Conservation (phyloP, 1,284 basidiomycete genomes). For the Austroboletus olivaceoglutinosus region DNA sequence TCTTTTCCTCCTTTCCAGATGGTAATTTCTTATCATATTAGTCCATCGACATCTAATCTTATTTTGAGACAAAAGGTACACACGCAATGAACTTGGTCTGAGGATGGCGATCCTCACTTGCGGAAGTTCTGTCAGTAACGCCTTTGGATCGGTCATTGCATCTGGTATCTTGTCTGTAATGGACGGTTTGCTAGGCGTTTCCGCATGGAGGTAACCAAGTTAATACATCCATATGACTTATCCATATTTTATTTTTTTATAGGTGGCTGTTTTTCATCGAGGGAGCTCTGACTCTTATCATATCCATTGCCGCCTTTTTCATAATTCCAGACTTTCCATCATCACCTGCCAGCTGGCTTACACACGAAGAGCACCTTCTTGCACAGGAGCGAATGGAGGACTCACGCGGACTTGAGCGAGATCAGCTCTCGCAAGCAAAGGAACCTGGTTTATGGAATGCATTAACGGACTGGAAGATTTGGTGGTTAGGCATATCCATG, state of each 20-base stretch:
- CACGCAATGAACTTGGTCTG: conserved; percentile 54
- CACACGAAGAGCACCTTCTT: conserved; percentile 48
- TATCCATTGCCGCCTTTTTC: conserved; percentile 46
- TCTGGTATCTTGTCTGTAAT: conserved; percentile 68
- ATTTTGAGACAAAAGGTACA: conserved; percentile 12
- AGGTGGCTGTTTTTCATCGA: conserved; percentile 34
- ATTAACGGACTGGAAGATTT: conserved; percentile 55
- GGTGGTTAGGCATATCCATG: conserved; percentile 49
- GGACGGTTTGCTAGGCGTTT: conserved; percentile 65
- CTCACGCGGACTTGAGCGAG: conserved; percentile 43
- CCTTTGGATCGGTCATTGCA: conserved; percentile 78
- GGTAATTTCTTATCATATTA: conserved; percentile 9
- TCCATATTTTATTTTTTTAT: background rate
- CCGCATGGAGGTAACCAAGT: conserved; percentile 64
- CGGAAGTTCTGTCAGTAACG: conserved; percentile 76
- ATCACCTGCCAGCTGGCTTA: conserved; percentile 44
- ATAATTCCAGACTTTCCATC: conserved; percentile 60
- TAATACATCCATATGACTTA: background rate
- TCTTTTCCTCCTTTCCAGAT: conserved; percentile 40
- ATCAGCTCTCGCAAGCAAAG: conserved; percentile 29
- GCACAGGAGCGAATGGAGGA: conserved; percentile 58
- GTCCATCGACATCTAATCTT: background rate
- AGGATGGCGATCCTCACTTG: conserved; percentile 72
- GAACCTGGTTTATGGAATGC: conserved; percentile 34
- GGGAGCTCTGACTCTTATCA: conserved; percentile 47